phyloP scores from a whole-genome alignment of 345 rosid species.

The Hirschfeldia incana region DNA sequence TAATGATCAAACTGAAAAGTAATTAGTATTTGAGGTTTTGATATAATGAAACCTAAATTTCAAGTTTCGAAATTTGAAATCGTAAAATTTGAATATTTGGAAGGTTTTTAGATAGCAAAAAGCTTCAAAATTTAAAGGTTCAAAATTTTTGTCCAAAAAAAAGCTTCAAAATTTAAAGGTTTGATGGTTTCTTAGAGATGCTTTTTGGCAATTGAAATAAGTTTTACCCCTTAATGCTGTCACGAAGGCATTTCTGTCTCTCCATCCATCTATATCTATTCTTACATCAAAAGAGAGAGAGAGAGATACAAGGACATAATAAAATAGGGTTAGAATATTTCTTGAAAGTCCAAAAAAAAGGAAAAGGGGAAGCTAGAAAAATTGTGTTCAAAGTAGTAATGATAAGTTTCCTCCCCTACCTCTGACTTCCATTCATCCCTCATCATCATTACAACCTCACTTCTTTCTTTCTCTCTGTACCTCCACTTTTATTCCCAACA shows the following conservation, averaged over 20 bases:
- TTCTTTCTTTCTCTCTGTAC: conserved; percentile 25
- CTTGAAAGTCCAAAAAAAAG: not conserved
- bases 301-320: not conserved
- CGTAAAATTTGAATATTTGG: too few species aligned
- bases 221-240: not conserved
- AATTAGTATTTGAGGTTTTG: too few species aligned
- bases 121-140: too few species aligned
- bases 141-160: too few species aligned
- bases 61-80: too few species aligned
- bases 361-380: conserved; percentile 15
- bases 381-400: conserved; percentile 37
- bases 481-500: conserved; percentile 33
- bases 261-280: not conserved
- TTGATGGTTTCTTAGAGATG: too few species aligned
- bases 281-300: conserved; percentile 11
- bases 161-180: too few species aligned
- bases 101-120: too few species aligned
- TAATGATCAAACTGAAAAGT: too few species aligned
- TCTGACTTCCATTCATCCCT: conserved; percentile 37
- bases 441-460: conserved; percentile 45
- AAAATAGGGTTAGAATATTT: conserved; percentile 34
- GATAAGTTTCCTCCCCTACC: conserved; percentile 35
- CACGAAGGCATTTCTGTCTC: conserved; percentile 1
- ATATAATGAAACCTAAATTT: too few species aligned
- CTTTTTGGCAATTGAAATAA: too few species aligned